These are phyloP conservation scores for Fusarium odoratissimum DNA, from an alignment of 2,329 filamentous ascomycete genomes.

Conservation along the genomic window DNA sequence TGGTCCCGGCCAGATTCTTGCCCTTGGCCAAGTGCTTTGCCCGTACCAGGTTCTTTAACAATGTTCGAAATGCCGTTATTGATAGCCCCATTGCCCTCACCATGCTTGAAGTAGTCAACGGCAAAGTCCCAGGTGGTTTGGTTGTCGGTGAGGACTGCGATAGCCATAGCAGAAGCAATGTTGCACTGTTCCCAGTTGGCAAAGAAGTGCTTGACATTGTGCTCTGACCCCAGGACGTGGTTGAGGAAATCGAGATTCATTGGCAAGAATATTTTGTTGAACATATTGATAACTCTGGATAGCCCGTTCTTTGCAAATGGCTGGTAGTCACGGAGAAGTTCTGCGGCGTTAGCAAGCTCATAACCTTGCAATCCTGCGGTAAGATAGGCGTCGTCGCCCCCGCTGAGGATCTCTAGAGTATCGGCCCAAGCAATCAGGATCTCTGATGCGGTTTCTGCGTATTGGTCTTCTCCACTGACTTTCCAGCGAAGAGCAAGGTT, in stretches of 20 bases:
- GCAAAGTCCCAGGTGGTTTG: constrained; percentile 11
- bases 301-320: background rate
- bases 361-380: constrained; percentile 58
- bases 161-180: constrained; percentile 23
- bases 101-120: constrained; percentile 25
- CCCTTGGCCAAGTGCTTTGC: constrained; percentile 10
- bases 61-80: constrained; percentile 17
- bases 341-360: constrained; percentile 59
- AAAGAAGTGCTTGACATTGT: constrained; percentile 15
- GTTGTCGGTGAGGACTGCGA: constrained; percentile 20
- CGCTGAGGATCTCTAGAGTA: background rate
- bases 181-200: constrained; percentile 33
- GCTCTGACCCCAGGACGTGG: background rate
- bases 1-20: constrained; percentile 36
- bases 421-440: constrained; percentile 1
- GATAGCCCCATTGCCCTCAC: constrained; percentile 10
- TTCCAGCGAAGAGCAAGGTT: constrained; percentile 2
- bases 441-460: background rate
- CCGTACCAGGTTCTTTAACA: constrained; percentile 6
- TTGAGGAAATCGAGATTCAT: constrained; percentile 10
- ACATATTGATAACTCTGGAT: background rate
- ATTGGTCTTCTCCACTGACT: background rate
- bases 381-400: constrained; percentile 40
- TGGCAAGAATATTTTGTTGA: background rate
- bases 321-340: constrained; percentile 53